phyloP scores from a whole-genome alignment of 768 basidiomycete genomes.

The Naganishia antarctica region DNA sequence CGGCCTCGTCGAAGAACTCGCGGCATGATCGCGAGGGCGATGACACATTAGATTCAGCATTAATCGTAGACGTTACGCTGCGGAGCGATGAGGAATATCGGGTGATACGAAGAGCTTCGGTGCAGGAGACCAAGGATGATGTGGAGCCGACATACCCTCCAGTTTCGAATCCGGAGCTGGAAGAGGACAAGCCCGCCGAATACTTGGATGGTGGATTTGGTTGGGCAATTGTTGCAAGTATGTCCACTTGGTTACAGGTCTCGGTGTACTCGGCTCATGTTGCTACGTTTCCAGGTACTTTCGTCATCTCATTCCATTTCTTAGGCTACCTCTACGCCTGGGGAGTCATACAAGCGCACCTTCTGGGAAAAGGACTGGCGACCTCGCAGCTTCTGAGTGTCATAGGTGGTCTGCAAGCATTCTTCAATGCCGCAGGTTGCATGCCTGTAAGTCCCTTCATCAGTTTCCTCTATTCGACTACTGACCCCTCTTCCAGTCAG shows the following conservation, averaged over 20 bases:
- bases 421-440: slow-evolving; percentile 25
- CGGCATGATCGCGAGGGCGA: too few species aligned
- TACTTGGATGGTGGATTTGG: slow-evolving; percentile 25
- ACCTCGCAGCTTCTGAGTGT: slow-evolving; percentile 20
- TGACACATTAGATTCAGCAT: too few species aligned
- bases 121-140: too few species aligned
- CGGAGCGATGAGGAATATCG: too few species aligned
- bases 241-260: too few species aligned
- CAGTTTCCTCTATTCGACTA: not conserved
- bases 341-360: slow-evolving; percentile 31
- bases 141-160: too few species aligned
- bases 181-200: not conserved
- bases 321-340: slow-evolving; percentile 29
- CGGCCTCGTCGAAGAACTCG: too few species aligned
- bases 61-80: too few species aligned
- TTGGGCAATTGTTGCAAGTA: slow-evolving; percentile 24
- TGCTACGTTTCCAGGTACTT: slow-evolving; percentile 9
- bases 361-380: slow-evolving; percentile 15
- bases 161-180: too few species aligned
- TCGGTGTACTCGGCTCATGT: too few species aligned
- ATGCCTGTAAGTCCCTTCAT: slow-evolving; percentile 23
- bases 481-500: slow-evolving; percentile 1
- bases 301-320: slow-evolving; percentile 25
- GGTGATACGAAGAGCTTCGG: too few species aligned
- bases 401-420: slow-evolving; percentile 27